phyloP scores from a whole-genome alignment of 2,329 filamentous ascomycete genomes.

The Pseudogymnoascus sp. region DNA sequence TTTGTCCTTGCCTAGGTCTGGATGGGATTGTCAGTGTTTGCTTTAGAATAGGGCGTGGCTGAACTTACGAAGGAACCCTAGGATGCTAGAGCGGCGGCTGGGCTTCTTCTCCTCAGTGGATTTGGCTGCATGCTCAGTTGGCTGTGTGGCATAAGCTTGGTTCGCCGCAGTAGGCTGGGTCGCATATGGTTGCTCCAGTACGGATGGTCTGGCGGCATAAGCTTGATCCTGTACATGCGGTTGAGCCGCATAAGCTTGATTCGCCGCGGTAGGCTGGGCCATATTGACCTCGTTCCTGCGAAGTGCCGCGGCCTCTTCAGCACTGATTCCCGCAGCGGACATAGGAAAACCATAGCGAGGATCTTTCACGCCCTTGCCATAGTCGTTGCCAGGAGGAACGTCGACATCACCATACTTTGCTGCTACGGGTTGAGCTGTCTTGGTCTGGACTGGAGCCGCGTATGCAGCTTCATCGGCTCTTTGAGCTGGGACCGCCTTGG shows the following conservation, averaged over 20 bases:
- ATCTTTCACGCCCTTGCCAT: neutral
- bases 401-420: neutral
- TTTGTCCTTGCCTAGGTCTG: slow-evolving; percentile 19
- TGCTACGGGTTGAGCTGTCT: neutral
- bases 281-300: neutral
- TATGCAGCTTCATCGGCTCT: neutral
- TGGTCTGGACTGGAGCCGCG: too few species aligned
- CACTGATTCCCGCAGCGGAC: neutral
- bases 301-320: neutral
- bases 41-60: neutral
- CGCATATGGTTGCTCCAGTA: neutral
- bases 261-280: neutral
- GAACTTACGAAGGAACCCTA: slow-evolving; percentile 23
- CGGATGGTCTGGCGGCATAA: neutral
- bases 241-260: neutral
- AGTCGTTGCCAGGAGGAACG: neutral
- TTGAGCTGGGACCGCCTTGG: neutral
- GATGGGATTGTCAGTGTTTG: slow-evolving; percentile 8
- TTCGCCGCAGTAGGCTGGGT: neutral
- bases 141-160: slow-evolving; percentile 8
- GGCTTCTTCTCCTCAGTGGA: slow-evolving; percentile 8
- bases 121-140: slow-evolving; percentile 14
- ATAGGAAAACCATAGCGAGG: neutral
- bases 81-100: slow-evolving; percentile 16
- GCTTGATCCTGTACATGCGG: neutral